Evolutionary conservation across 1,284 basidiomycete species (phyloP), one percentile per base, ranked within the genome.

Genomic region (Entoloma clypeatum): DNA sequence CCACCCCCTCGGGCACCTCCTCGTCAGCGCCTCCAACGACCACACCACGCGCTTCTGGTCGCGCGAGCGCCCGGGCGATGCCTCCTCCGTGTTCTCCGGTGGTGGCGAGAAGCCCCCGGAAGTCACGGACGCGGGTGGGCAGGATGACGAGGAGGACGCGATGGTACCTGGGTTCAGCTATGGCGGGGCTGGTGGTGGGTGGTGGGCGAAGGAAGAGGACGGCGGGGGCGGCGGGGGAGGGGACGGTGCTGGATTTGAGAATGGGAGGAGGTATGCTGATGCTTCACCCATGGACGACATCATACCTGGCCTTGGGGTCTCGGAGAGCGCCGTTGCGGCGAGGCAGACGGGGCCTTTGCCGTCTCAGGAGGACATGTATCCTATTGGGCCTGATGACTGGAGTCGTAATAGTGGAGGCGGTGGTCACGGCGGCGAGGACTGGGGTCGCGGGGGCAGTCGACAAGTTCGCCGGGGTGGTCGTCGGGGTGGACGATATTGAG

Each of bases 11-110:
- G 95, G 96, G 0, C 94, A 99, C 65, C 75, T 98, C 50, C 81
- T 99, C 49, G 92, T 86, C 50, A 86, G 79, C 42, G 96, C 89
- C 7, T 90, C 87, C 22, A 98, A 97, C 68, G 95, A 99, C 69
- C 92, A 96, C 64, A 96, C 94, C 8, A 96, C 95, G 10, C 80
- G 94, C 9, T 99, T 98, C 74, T 99, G 96, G 95, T 86, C 85
- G 41, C 79, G 95, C 38, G 87, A 91, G 51, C 73, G 85, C 33
- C 92, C 81, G 0, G 88, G 88, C 18, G 86, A 89, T 53, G 71
- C 72, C 1, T 68, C 72, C 7, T 77, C 75, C 27, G 83, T 84
- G 24, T 86, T 86, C 61, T 77, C 75, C 0, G 81, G 77, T 5
- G 84, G 83, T 4, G 86, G 85, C 14, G 82, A 85, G 67, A 87